Conservation (phyloP, 2,329 filamentous ascomycete genomes). For the Amesomyces nigricolor region DNA sequence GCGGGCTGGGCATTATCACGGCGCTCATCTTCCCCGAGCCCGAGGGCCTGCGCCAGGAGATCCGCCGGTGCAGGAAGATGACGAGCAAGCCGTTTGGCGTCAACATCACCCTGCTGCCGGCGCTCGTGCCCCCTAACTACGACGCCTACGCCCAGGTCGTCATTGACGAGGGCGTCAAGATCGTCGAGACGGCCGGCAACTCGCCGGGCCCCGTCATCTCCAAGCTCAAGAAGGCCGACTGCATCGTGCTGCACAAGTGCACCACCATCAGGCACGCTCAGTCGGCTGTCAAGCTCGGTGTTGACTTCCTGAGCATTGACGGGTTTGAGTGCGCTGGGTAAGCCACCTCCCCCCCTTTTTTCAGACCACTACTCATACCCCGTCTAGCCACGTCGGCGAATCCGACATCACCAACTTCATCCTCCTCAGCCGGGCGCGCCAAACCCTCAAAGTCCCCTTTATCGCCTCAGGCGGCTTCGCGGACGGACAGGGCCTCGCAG, state of each 20-base stretch:
- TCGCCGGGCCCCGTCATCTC: slow-evolving; percentile 84
- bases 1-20: slow-evolving; percentile 75
- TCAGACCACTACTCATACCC: neutral
- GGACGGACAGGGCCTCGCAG: slow-evolving; percentile 87
- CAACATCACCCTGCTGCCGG: slow-evolving; percentile 89
- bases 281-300: slow-evolving; percentile 86
- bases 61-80: slow-evolving; percentile 75
- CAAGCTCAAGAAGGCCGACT: slow-evolving; percentile 73
- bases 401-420: slow-evolving; percentile 87
- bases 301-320: slow-evolving; percentile 95
- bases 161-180: slow-evolving; percentile 84
- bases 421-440: slow-evolving; percentile 76
- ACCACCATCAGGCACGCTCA: slow-evolving; percentile 92
- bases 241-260: slow-evolving; percentile 91
- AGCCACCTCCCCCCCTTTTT: slow-evolving; percentile 13
- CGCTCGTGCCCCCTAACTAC: slow-evolving; percentile 88
- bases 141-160: slow-evolving; percentile 83
- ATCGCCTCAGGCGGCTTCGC: slow-evolving; percentile 95
- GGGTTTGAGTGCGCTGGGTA: slow-evolving; percentile 89
- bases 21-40: slow-evolving; percentile 90
- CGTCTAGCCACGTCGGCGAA: slow-evolving; percentile 66
- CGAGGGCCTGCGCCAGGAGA: slow-evolving; percentile 88
- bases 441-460: slow-evolving; percentile 79
- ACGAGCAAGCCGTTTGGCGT: slow-evolving; percentile 80
- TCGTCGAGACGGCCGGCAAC: slow-evolving; percentile 62